Evolutionary conservation across 2,329 filamentous ascomycete species (phyloP).

Genomic region (Clonostachys chloroleuca): DNA sequence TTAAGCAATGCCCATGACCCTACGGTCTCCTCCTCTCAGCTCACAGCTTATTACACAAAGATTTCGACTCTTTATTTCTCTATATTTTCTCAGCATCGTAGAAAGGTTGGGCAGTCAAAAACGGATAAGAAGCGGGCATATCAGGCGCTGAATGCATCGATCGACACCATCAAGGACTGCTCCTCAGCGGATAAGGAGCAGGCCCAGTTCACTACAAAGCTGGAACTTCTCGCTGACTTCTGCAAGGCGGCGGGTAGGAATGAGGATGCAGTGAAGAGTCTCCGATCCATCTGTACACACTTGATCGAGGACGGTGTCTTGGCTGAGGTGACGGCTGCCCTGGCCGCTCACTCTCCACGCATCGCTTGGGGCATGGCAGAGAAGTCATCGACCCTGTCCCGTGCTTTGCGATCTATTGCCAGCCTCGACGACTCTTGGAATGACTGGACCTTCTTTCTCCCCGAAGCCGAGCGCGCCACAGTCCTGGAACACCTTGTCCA

Average conservation of each 20-base stretch:
- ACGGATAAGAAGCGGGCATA: slow-evolving; percentile 36
- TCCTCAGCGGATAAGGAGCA: slow-evolving; percentile 49
- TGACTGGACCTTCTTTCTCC: slow-evolving; percentile 50
- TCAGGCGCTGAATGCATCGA: slow-evolving; percentile 57
- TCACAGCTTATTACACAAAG: slow-evolving; percentile 53
- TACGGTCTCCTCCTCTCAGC: slow-evolving; percentile 17
- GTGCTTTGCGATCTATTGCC: slow-evolving; percentile 54
- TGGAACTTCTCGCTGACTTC: slow-evolving; percentile 62
- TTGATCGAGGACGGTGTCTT: slow-evolving; percentile 56
- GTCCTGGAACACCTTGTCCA: slow-evolving; percentile 58
- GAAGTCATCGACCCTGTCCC: slow-evolving; percentile 47
- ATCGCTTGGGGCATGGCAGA: slow-evolving; percentile 48
- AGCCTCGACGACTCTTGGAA: slow-evolving; percentile 53
- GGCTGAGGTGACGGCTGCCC: slow-evolving; percentile 41
- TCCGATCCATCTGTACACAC: slow-evolving; percentile 56
- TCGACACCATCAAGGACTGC: slow-evolving; percentile 55
- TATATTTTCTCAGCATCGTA: slow-evolving; percentile 49
- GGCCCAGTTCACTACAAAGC: slow-evolving; percentile 57
- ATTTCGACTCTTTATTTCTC: slow-evolving; percentile 70
- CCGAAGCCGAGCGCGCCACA: slow-evolving; percentile 47
- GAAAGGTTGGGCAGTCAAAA: slow-evolving; percentile 30
- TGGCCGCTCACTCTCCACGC: slow-evolving; percentile 43
- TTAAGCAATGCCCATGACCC: slow-evolving; percentile 46
- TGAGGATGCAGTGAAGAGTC: slow-evolving; percentile 53
- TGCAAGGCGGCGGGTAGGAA: slow-evolving; percentile 47